Base-by-base conservation (phyloP, 78 protist genomes). In the Tieghemostelium lacteum region DNA sequence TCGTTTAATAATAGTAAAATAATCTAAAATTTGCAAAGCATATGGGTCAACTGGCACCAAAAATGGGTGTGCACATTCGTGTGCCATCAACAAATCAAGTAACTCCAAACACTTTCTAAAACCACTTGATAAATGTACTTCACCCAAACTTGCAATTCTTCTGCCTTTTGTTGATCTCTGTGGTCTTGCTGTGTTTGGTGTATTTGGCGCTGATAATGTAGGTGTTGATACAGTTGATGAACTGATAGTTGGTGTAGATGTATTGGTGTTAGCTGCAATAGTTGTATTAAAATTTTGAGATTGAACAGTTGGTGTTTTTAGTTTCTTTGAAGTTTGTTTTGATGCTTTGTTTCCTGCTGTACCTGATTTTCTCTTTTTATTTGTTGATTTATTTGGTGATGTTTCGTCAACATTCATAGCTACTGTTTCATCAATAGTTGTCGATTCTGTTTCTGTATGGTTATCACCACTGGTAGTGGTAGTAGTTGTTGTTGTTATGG, bases 21-120 rank as follows among this genome's bases (percentile, higher is more conserved):
- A 97, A 86, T 91, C 97, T 22, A 97, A 96, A 55, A 96, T 86
- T 24, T 52, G 29, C 29, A 94, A 72, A n/a, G 86, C 86, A 24
- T 63, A 86, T 14, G 96, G 97, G 26, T 97, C 98, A 4, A 97
- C 98, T 6, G 98, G 97, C n/a, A 12, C 67, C 28, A 75, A 64
- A 50, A 97, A 97, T 20, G 86, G 86, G 31, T 26, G 29, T 5
- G 91, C 42, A 4, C 12, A 28, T 69, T 63, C 73, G n/a, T 92
- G 89, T 7, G 20, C 45, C 69, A 69, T 60, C 2, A 83, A 19
- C 1, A 20, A 26, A 10, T 83, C 91, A 0, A 83, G 33, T 22
- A 83, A 31, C 0, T 83, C 91, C 12, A 69, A 60, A 45, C 91
- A 83, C 28, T 71, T 69, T 45, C 69, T 83, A 20, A 83, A 67